phyloP scores from a whole-genome alignment of 257 asterid species.

The Cynanchum wilfordii region DNA sequence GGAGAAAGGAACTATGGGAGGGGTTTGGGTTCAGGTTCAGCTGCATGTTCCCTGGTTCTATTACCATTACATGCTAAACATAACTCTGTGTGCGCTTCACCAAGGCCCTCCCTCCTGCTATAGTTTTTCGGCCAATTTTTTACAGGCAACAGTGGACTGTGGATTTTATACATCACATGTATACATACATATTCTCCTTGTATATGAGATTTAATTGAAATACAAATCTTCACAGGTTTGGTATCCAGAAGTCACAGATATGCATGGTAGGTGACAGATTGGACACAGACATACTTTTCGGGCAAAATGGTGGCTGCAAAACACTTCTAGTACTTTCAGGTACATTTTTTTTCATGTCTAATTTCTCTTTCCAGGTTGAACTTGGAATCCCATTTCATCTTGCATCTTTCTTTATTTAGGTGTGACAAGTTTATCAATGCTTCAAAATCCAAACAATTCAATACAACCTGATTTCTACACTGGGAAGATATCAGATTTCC shows the following conservation, averaged over 20 bases:
- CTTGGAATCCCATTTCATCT: neutral
- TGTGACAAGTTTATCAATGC: slow-evolving; percentile 69
- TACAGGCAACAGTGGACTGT: neutral
- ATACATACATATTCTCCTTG: neutral
- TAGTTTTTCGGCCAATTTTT: neutral
- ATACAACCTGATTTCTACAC: slow-evolving; percentile 93
- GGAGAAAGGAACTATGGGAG: neutral
- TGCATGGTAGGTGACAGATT: slow-evolving; percentile 98
- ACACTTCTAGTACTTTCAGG: slow-evolving; percentile 98
- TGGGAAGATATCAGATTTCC: slow-evolving; percentile 80
- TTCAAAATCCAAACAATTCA: slow-evolving; percentile 66
- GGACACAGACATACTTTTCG: slow-evolving; percentile 89
- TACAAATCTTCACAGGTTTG: slow-evolving; percentile 45
- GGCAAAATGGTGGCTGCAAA: slow-evolving; percentile 96
- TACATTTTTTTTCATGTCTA: slow-evolving; percentile 4
- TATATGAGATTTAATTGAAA: neutral
- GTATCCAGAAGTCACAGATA: slow-evolving; percentile 83
- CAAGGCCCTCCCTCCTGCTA: neutral
- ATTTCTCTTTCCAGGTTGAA: neutral
- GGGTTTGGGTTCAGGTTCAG: neutral
- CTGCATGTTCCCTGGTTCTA: neutral
- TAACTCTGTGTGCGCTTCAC: neutral
- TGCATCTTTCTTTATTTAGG: slow-evolving; percentile 33
- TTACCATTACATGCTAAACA: neutral
- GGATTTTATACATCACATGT: neutral